Evolutionary conservation across 1,284 basidiomycete genomes (phyloP).

Genomic region (Ceratobasidium sp.): DNA sequence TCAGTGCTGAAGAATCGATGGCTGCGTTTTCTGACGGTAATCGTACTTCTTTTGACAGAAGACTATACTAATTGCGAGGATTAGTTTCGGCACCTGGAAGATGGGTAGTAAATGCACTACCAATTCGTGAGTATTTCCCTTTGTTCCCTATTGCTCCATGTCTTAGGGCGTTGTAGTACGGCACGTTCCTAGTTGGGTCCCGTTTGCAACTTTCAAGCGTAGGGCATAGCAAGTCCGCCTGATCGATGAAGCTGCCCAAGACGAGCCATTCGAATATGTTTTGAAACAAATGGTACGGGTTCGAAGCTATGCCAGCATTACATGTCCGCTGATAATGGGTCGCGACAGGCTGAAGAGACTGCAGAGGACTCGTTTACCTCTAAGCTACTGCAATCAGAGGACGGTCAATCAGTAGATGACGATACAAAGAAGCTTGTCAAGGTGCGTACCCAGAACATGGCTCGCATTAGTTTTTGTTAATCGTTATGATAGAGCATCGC

Average conservation of each 20-base stretch:
- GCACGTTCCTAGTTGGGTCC: slow-evolving; percentile 49
- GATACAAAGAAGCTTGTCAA: slow-evolving; percentile 35
- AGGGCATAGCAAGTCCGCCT: slow-evolving; percentile 43
- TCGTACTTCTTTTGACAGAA: too few relatives aligned
- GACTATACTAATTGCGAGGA: too few relatives aligned
- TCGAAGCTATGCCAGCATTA: too few relatives aligned
- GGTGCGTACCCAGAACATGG: background rate
- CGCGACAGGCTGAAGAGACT: slow-evolving; percentile 47
- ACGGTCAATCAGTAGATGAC: slow-evolving; percentile 37
- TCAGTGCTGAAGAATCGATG: slow-evolving; percentile 13
- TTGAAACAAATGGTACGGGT: slow-evolving; percentile 48
- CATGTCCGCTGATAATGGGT: too few relatives aligned
- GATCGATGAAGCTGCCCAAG: slow-evolving; percentile 44
- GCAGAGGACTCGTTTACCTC: slow-evolving; percentile 47
- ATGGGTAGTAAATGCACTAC: slow-evolving; percentile 21
- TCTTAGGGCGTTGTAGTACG: too few relatives aligned
- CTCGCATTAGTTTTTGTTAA: too few relatives aligned
- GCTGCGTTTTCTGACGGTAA: slow-evolving; percentile 18
- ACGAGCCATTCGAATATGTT: slow-evolving; percentile 46
- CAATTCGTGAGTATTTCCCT: background rate
- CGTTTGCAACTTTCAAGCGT: slow-evolving; percentile 48
- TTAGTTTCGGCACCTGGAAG: slow-evolving; percentile 17
- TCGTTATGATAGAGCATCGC: too few relatives aligned
- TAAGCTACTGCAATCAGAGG: slow-evolving; percentile 44
- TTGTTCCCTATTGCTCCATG: too few relatives aligned